Evolutionary conservation across 345 rosid genomes (phyloP).

Genomic region (Brassica rapa): DNA sequence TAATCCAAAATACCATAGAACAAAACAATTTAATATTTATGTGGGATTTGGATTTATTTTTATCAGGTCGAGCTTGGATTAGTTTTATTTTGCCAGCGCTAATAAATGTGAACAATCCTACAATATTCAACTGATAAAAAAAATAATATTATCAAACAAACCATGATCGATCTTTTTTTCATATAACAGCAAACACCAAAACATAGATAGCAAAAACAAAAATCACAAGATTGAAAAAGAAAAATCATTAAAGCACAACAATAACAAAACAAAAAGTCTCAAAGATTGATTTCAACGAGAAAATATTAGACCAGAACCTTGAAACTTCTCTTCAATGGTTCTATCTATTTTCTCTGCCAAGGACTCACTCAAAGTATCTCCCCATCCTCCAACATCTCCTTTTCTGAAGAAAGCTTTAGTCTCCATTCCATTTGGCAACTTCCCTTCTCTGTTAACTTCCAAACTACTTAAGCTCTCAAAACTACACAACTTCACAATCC

Average conservation of each 20-base stretch:
- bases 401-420: slow-evolving; percentile 33
- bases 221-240: background rate
- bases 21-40: too few relatives aligned
- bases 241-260: background rate
- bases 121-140: too few relatives aligned
- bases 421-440: slow-evolving; percentile 39
- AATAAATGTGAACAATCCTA: too few relatives aligned
- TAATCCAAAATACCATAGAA: too few relatives aligned
- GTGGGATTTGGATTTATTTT: too few relatives aligned
- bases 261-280: background rate
- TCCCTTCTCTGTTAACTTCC: slow-evolving; percentile 39
- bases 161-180: background rate
- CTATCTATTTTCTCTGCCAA: slow-evolving; percentile 12
- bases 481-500: slow-evolving; percentile 35
- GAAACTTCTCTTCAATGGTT: slow-evolving; percentile 18
- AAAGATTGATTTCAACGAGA: background rate
- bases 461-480: slow-evolving; percentile 38
- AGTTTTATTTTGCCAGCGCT: too few relatives aligned
- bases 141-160: too few relatives aligned
- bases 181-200: background rate
- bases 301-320: background rate
- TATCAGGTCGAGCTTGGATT: too few relatives aligned
- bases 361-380: slow-evolving; percentile 35
- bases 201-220: background rate
- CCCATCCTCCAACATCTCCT: slow-evolving; percentile 43